These are phyloP conservation scores for Entrophospora sp. DNA, from an alignment of 192 early-diverging fungal species.

Conservation along the genomic window DNA sequence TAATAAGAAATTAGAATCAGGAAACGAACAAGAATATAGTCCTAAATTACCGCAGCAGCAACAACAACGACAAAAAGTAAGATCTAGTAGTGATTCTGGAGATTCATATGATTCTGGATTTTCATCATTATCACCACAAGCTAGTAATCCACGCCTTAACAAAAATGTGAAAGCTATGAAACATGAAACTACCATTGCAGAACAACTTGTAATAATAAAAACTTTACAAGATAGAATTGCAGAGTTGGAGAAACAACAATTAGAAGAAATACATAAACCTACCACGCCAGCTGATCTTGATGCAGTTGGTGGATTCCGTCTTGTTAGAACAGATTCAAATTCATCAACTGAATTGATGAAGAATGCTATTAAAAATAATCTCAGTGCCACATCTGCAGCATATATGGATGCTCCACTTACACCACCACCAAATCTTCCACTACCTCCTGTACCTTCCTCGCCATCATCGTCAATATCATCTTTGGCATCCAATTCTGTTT, in stretches of 20 bases:
- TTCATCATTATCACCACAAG: not conserved
- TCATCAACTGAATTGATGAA: conserved; percentile 15
- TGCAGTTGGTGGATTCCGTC: not conserved
- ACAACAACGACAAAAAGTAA: not conserved
- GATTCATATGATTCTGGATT: not conserved
- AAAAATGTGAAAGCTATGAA: not conserved
- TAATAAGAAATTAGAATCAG: not conserved
- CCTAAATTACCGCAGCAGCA: not conserved
- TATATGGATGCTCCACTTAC: conserved; percentile 23
- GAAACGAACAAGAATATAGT: not conserved
- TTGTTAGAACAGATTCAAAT: not conserved
- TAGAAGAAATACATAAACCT: not conserved
- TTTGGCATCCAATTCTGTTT: conserved; percentile 17
- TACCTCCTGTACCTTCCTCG: conserved; percentile 24
- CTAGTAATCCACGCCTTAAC: not conserved
- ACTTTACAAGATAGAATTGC: conserved; percentile 25
- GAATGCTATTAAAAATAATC: conserved; percentile 14
- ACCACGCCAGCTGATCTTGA: not conserved
- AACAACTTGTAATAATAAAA: conserved; percentile 31
- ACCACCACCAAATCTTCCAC: conserved; percentile 24
- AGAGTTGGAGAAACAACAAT: conserved; percentile 22
- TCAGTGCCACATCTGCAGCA: conserved; percentile 5
- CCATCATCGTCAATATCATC: conserved; percentile 23
- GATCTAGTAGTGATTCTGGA: not conserved
- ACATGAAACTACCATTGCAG: conserved; percentile 28